Evolutionary conservation across 306 rosid genomes (phyloP), one percentile per base, ranked within the genome.

Genomic region (Glycine soja): DNA sequence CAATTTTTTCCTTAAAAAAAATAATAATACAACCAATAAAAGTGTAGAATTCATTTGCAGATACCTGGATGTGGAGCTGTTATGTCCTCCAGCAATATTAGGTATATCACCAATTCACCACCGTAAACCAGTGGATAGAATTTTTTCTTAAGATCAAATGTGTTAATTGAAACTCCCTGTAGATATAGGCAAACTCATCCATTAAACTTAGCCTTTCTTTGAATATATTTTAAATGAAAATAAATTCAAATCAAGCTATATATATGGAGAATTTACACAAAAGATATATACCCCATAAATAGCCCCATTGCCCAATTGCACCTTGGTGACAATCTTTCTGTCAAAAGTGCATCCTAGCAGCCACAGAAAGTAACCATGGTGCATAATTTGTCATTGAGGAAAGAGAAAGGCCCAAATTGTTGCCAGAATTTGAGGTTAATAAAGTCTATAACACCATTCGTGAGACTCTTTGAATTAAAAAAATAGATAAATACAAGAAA

Each of bases 311-410:
- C 90, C 91, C 18, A 91, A 70, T 10, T 64, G 74, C 8, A 87
- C 87, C 30, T 75, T 70, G 50, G 91, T 83, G 8, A 52, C 5
- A 5, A 89, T 87, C 66, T 80, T 82, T 46, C 89, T 74, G 7
- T 81, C 90, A 40, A 71, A 84, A 16, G 90, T 45, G 83, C 81
- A n/a, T n/a, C n/a, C n/a, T 84, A 5, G 92, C 91, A 71, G 90
- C 92, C 9, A 87, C 91, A 0, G 92, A 88, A 18, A 91, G 90
- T 6, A 76, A 70, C 95, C 95, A 91, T 0, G 91, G 95, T 3
- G 92, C 4, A 36, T 43, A 45, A 30, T 65, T 87, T 12, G 83
- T 4, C 40, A 81, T n/a, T 8, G 89, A 70, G 19, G 2, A 36
- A 4, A 11, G 59, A 0, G 0, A 0, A 0, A 94, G 90, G 8